Evolutionary conservation across 257 asterid genomes (phyloP), one percentile per base, ranked within the genome.

Genomic region (Forsythia viridissima): DNA sequence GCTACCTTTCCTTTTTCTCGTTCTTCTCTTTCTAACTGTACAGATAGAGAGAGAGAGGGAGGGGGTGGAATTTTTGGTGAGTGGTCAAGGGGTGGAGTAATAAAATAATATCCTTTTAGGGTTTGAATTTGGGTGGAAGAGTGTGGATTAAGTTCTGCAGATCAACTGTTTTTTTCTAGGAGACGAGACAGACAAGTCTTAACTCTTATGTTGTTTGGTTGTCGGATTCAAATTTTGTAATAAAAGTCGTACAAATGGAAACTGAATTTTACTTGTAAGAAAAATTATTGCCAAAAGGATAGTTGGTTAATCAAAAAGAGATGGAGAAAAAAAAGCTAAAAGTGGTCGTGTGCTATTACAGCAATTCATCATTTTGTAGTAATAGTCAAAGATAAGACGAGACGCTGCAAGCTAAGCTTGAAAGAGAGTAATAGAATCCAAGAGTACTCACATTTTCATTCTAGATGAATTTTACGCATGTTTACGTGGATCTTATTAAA

Each of bases 121-220:
- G 81, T 71, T 76, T 69, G 75, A 71, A 72, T 44, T 40, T 76
- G 57, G 39, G 77, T 73, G 66, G 73, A 57, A 44, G 73, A 59
- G 41, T 69, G 68, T 43, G 77, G 74, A 73, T 79, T 80, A 69
- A 80, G 66, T 84, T 70, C 82, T 77, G 67, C 69, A 52, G 75
- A 68, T 55, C 76, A 72, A 42, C 46, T 69, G 8, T 51, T 42
- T 30, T 59, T 57, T 68, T 15, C 61, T 11, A n/a, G 12, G 21
- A 15, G 52, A 40, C 37, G 1, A 61, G 69, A 61, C 6, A 24
- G 7, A 11, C 70, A 11, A 24, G 40, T 30, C 18, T 21, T 30
- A 11, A 63, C 70, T 51, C 16, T 51, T 51, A 13, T 9, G 37
- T 40, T 20, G 48, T 74, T 76, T 75, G 40, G 70, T 11, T 63